phyloP scores from a whole-genome alignment of 192 early-diverging fungal species.

The Coemansia furcata region DNA sequence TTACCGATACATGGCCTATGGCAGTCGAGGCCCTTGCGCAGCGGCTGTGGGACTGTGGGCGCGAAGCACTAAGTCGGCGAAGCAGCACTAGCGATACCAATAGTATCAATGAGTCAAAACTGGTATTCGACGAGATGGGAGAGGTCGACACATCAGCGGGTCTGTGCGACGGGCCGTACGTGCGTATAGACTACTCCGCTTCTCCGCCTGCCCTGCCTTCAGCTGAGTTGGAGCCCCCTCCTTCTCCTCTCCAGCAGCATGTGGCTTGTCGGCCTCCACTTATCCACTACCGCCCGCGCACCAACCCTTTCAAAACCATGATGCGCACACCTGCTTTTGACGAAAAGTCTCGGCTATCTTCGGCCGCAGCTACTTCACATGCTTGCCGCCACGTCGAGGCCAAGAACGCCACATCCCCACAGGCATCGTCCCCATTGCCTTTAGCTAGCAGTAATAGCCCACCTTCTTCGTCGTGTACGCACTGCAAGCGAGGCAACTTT shows the following conservation, averaged over 20 bases:
- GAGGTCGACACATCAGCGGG: not conserved
- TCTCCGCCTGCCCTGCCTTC: not conserved
- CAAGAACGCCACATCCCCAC: not conserved
- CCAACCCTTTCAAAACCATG: conserved; percentile 45
- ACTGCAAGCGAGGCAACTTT: conserved; percentile 44
- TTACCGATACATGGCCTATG: conserved; percentile 21
- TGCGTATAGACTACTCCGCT: conserved; percentile 19
- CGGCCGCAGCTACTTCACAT: not conserved
- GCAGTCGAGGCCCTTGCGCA: conserved; percentile 33
- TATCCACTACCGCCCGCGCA: conserved; percentile 21
- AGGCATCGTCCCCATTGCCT: not conserved
- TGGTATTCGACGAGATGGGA: conserved; percentile 6
- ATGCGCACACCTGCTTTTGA: not conserved
- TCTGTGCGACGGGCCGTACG: conserved; percentile 42
- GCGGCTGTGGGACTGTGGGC: conserved; percentile 34
- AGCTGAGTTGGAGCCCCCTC: not conserved
- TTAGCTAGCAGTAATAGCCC: not conserved
- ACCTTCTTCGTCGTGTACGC: conserved; percentile 18
- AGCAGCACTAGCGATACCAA: conserved; percentile 5
- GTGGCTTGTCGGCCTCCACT: conserved; percentile 5
- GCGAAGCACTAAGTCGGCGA: conserved; percentile 12
- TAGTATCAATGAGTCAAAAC: not conserved
- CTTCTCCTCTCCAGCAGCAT: conserved; percentile 1
- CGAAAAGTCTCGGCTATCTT: not conserved
- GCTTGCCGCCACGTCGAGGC: not conserved